Evolutionary conservation across 164 flowering plant genomes (phyloP), one percentile per base, ranked within the genome.

Genomic region (Nelumbo lutea): DNA sequence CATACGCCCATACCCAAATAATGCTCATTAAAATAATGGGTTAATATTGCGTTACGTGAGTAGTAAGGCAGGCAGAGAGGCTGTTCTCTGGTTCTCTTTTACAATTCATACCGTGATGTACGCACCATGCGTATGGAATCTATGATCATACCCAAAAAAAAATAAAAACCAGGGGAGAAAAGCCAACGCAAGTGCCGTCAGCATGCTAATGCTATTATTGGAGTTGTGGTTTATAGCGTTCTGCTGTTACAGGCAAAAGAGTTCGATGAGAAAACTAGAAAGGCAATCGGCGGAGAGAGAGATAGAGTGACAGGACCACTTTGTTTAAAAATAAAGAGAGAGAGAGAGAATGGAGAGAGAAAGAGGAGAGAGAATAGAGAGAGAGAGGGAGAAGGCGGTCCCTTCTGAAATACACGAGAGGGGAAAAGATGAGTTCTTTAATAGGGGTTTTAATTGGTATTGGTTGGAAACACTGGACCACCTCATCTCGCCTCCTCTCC

Each of bases 401-500:
- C 11, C 53, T 9, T 59, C 62, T 50, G 2, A 9, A 3, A 27
- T 27, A 27, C 27, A 27, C 27, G 27, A 27, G 27, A 27, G 27
- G 27, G 27, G 27, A 27, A 27, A 27, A 27, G 27, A 27, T 27
- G 27, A 27, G 27, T 40, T 27, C 42, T 66, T 70, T 52, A 75
- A 66, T 71, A 46, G 51, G 65, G 65, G 59, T 3, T 72, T 50
- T 50, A 50, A 50, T 50, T 50, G 53, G 53, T 8, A 50, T 50
- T 50, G 11, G 53, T 50, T 50, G 53, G 53, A 50, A 50, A 50
- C 53, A 3, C 8, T 50, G 53, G 53, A 50, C 53, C 88, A 85
- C 88, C 72, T 77, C 80, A 72, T 79, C 82, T 79, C 77, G 48
- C 70, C 67, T 67, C 71, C 55, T 72, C 65, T 43, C 72, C 77